phyloP scores from a whole-genome alignment of 768 basidiomycete genomes.

The Russula earlei region DNA sequence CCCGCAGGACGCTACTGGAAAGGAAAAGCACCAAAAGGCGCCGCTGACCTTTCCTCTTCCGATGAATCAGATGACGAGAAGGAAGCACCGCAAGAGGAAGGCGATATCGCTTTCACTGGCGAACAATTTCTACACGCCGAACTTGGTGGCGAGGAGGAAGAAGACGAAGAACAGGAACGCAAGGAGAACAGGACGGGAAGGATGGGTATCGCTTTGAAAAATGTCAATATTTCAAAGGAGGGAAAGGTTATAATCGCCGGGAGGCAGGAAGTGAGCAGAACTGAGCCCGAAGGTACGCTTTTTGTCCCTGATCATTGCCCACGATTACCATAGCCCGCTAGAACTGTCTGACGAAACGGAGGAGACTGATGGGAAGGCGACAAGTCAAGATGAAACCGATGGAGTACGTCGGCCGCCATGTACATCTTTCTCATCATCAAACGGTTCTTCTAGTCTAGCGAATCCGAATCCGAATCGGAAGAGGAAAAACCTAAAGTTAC shows the following conservation, averaged over 20 bases:
- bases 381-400: slow-evolving; percentile 30
- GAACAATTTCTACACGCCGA: slow-evolving; percentile 40
- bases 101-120: slow-evolving; percentile 47
- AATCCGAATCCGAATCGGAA: slow-evolving; percentile 73
- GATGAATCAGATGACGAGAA: slow-evolving; percentile 41
- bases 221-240: slow-evolving; percentile 72
- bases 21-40: slow-evolving; percentile 80
- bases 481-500: slow-evolving; percentile 65
- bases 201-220: slow-evolving; percentile 67
- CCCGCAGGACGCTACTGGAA: slow-evolving; percentile 86
- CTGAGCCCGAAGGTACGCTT: slow-evolving; percentile 37
- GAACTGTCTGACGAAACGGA: slow-evolving; percentile 36
- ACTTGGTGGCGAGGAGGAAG: slow-evolving; percentile 37
- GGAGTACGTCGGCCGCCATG: slow-evolving; percentile 32
- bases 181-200: slow-evolving; percentile 22
- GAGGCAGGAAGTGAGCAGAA: slow-evolving; percentile 68
- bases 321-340: slow-evolving; percentile 18
- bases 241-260: slow-evolving; percentile 78
- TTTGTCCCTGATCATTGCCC: slow-evolving; percentile 15
- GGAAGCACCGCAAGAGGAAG: slow-evolving; percentile 36
- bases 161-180: slow-evolving; percentile 26
- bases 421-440: slow-evolving; percentile 17
- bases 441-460: slow-evolving; percentile 54
- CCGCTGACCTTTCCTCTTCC: slow-evolving; percentile 46
- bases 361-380: slow-evolving; percentile 33